Conservation (phyloP, 768 basidiomycete genomes). For the Ramaria rubella region DNA sequence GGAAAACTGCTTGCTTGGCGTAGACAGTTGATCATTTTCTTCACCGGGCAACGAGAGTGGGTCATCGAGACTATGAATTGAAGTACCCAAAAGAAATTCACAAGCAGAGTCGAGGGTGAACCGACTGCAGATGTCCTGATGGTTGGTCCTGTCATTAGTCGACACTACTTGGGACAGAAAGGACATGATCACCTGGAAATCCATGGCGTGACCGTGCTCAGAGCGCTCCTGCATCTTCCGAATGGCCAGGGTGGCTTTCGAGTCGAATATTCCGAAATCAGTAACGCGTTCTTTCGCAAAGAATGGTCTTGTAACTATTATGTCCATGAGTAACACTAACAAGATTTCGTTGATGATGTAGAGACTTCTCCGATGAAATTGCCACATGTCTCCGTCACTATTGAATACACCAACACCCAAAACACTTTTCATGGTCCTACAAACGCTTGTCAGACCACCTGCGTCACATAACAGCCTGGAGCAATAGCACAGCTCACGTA, state of each 20-base stretch:
- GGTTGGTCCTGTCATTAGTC: no score
- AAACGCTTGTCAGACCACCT: slow-evolving; percentile 5
- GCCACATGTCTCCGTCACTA: slow-evolving; percentile 54
- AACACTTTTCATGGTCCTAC: slow-evolving; percentile 36
- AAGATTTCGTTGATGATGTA: slow-evolving; percentile 3
- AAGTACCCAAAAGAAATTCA: slow-evolving; percentile 48
- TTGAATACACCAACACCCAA: slow-evolving; percentile 66
- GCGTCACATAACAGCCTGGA: neutral
- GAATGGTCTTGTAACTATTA: slow-evolving; percentile 6
- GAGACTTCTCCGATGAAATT: slow-evolving; percentile 19
- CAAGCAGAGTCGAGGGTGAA: slow-evolving; percentile 58
- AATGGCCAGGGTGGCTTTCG: slow-evolving; percentile 25
- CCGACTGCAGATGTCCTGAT: slow-evolving; percentile 32
- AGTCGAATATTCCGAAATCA: slow-evolving; percentile 2
- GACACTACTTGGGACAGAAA: slow-evolving; percentile 10
- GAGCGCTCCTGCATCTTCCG: slow-evolving; percentile 36
- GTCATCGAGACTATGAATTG: slow-evolving; percentile 40
- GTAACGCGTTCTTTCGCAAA: slow-evolving; percentile 7
- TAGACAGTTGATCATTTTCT: slow-evolving; percentile 29
- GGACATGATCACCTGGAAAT: slow-evolving; percentile 42
- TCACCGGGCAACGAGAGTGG: slow-evolving; percentile 52
- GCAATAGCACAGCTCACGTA: slow-evolving; percentile 14
- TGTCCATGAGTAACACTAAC: neutral
- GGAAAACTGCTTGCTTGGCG: slow-evolving; percentile 32
- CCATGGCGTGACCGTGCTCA: slow-evolving; percentile 41